phyloP scores from a whole-genome alignment of 1,139 yeast genomes.

The Geotrichum fermentans region DNA sequence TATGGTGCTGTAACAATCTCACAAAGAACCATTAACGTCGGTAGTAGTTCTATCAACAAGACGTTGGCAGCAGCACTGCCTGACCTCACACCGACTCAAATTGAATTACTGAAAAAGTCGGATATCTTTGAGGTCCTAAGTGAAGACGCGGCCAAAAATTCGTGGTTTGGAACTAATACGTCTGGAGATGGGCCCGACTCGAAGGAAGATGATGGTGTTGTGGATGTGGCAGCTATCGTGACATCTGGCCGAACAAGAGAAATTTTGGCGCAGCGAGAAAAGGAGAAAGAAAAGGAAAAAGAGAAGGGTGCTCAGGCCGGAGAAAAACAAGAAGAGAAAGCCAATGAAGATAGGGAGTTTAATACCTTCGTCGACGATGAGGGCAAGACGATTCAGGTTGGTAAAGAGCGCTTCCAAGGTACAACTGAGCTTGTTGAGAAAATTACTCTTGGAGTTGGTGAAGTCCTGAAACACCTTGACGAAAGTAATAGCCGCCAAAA shows the following conservation, averaged over 20 bases:
- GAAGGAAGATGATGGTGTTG: constrained; percentile 61
- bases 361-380: constrained; percentile 61
- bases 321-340: constrained; percentile 37
- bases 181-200: constrained; percentile 38
- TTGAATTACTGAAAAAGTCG: constrained; percentile 71
- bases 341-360: constrained; percentile 44
- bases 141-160: constrained; percentile 55
- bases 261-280: constrained; percentile 55
- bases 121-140: constrained; percentile 68
- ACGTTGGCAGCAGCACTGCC: constrained; percentile 54
- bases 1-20: constrained; percentile 59
- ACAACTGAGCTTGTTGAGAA: constrained; percentile 52
- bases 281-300: constrained; percentile 34
- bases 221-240: constrained; percentile 88
- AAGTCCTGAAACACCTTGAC: constrained; percentile 51
- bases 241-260: constrained; percentile 69
- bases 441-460: constrained; percentile 53
- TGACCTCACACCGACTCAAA: constrained; percentile 50
- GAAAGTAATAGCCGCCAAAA: constrained; percentile 74
- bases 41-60: constrained; percentile 61
- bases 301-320: constrained; percentile 32
- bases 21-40: constrained; percentile 47
- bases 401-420: constrained; percentile 86
- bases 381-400: constrained; percentile 57
- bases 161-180: constrained; percentile 56